Evolutionary conservation across 495 filamentous ascomycete genomes (phyloP).

Genomic region (Penicillium angulare): DNA sequence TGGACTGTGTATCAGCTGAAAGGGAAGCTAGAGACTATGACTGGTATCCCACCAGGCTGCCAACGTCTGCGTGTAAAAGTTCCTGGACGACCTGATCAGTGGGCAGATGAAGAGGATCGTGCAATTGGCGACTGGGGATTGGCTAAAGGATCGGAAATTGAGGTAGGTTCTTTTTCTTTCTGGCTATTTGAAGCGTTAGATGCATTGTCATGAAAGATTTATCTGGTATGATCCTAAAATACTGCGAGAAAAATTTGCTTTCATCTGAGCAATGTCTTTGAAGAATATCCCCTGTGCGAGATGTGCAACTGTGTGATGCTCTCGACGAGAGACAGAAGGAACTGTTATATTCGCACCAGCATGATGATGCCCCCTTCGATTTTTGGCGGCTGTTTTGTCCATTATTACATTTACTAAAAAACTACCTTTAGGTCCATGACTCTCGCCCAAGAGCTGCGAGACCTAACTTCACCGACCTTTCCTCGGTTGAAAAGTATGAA

Average conservation of each 20-base stretch:
- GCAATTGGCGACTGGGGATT: constrained; percentile 39
- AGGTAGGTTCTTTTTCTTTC: constrained; percentile 28
- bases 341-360: too few species aligned
- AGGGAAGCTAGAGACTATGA: constrained; percentile 87
- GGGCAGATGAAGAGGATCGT: constrained; percentile 37
- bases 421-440: constrained; percentile 77
- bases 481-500: constrained; percentile 79
- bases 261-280: too few species aligned
- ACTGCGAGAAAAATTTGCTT: too few species aligned
- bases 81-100: constrained; percentile 36
- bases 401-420: background rate
- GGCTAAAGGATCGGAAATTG: constrained; percentile 43
- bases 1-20: constrained; percentile 90
- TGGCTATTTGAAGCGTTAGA: too few species aligned
- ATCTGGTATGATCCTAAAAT: too few species aligned
- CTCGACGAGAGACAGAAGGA: too few species aligned
- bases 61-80: constrained; percentile 61
- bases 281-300: too few species aligned
- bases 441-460: constrained; percentile 68
- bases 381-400: background rate
- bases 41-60: constrained; percentile 78
- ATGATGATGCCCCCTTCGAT: too few species aligned
- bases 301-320: too few species aligned
- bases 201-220: too few species aligned
- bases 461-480: constrained; percentile 74